Evolutionary conservation across 2,329 filamentous ascomycete genomes (phyloP), one percentile per base, ranked within the genome.

Genomic region (Xenoacremonium recifei): DNA sequence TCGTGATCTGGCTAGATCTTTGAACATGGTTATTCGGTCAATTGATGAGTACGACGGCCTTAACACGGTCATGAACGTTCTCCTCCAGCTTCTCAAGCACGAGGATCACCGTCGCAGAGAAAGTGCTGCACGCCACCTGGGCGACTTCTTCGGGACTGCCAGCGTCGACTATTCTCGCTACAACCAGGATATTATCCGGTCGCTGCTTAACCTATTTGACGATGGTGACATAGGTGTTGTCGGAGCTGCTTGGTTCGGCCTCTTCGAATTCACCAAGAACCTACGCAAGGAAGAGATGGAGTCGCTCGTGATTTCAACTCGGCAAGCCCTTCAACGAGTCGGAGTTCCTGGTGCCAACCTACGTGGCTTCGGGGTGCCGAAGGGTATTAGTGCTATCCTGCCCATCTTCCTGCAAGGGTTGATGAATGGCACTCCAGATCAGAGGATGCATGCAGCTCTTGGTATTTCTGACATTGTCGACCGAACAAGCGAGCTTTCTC

Each of bases 201-300:
- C 88, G 4, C 72, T 99, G 39, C 80, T 99, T 42, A 87, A 95
- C 52, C 91, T 89, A 0, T 99, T 99, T 60, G 90, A 93, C 58
- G 93, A 99, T 57, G 69, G 80, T 39, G 93, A 97, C 59, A 67
- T 69, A 47, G 82, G 85, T 17, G 92, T 97, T 4, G 86, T 97
- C 58, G 95, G 95, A 71, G 80, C 89, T 33, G 83, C 92, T 17
- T 97, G 91, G 91, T 77, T 82, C 40, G 92, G 91, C 5, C 78
- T 99, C 45, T 89, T 73, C 55, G 87, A 88, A 44, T 85, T 99
- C 55, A 96, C 91, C 34, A 91, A 91, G 64, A 85, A 83, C 55
- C 78, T 99, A 48, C 85, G 85, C 61, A 99, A 99, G 67, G 95
- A 99, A 62, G 92, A 97, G 68, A 97, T 99, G 93, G 95, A 99